Base-by-base conservation (phyloP, 495 filamentous ascomycete genomes). In the Aspergillus biplanus region DNA sequence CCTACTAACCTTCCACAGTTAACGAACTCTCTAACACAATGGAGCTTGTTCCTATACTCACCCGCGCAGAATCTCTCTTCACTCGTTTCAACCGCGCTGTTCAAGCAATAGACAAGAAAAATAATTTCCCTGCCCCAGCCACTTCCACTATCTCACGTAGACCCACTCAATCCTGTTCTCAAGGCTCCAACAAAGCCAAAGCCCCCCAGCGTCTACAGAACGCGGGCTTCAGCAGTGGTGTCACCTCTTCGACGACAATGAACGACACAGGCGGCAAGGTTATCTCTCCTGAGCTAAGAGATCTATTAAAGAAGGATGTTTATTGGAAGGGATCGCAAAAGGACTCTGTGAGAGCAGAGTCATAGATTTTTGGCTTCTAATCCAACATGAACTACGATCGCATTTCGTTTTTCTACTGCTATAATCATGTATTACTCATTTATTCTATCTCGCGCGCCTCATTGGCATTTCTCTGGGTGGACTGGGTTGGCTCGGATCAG, bases 1-100 rank as follows among this genome's bases (percentile, higher is more conserved):
- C 0, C 37, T 52, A 13, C 59, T 53, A 67, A 55, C 47, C 44
- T 39, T 33, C 39, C 48, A 59, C 54, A 93, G 93, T 98, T 67
- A 99, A 99, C 75, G 95, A 99, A 71, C 84, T 99, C 15, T 93
- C 91, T 5, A 89, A 89, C 65, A 96, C 92, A 9, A 98, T 98
- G 67, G 94, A 98, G 65, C 83, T 99, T 5, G 79, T 90, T 46
- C 87, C 87, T 1, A 93, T 92, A 0, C 87, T 97, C 34, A 85
- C 95, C 47, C 86, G 92, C 47, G 95, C 95, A 12, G 95, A 98
- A 75, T 84, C 85, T 0, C 85, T 99, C 27, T 98, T 94, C 81
- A 86, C 86, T 54, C 87, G 92, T 46, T 98, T 97, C 78, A 87
- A 93, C 66, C 84, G 92, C 33, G 86, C 90, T 0, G 87, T 99